Evolutionary conservation across 2,329 filamentous ascomycete species (phyloP), one percentile per base, ranked within the genome.

Genomic region (Leptographium procerum): DNA sequence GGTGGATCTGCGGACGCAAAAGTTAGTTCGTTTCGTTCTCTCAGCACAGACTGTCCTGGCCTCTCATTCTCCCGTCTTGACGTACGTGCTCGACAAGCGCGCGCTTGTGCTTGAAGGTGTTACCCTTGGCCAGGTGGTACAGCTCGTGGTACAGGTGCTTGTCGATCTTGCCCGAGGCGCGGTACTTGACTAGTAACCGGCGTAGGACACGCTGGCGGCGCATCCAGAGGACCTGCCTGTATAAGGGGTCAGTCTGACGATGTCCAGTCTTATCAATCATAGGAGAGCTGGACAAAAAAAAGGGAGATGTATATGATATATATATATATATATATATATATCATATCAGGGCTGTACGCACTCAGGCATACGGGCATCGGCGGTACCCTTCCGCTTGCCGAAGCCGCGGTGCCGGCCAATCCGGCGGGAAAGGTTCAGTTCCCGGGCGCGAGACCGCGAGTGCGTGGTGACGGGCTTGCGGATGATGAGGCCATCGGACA

Each of bases 61-160:
- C 31, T 33, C 31, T 33, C 31, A 6, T 10, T 33, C 31, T 33
- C 31, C 10, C 31, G n/a, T 33, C 31, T 33, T 10, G 6, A 90
- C 94, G 74, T 95, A 99, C 94, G 84, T 99, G 94, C 86, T 99
- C 94, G 76, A 99, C 91, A 72, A 99, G 87, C 74, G 91, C 94
- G 81, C 94, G 88, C 91, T 97, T 99, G 90, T 99, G 94, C 91
- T 99, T 99, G 89, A 99, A 99, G 77, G 94, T 92, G 88, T 99
- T 99, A 95, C 94, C 95, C 91, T 99, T 99, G 87, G 89, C 94
- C 76, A 95, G 83, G 80, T 96, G 94, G 86, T 99, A 99, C 69
- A 99, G 90, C 83, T 97, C 91, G 86, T 99, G 94, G 87, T 99
- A 99, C 64, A 99, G 91, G 85, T 99, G 94, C 88, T 99, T 99